Base-by-base conservation (phyloP, 2,329 filamentous ascomycete genomes). In the Apiospora phragmitis region DNA sequence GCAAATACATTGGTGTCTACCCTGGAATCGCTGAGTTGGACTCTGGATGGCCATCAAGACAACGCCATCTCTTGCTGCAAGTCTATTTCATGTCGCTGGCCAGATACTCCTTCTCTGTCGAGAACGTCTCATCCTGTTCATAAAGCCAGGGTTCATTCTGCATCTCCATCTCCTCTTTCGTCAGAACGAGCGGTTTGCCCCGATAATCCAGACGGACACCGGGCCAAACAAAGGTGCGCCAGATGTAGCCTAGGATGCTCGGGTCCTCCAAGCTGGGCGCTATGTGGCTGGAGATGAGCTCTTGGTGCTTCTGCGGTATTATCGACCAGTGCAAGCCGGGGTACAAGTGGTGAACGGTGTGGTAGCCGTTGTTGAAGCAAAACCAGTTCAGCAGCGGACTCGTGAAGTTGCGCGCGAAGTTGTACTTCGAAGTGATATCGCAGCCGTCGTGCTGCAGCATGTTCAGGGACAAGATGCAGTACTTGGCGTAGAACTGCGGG, bases 401-500 rank as follows among this genome's bases (percentile, higher is more conserved):
- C 12, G 71, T 72, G 38, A 72, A 72, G 65, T 72, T 72, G 35
- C 71, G 71, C 14, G 71, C 71, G 35, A 72, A 72, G 59, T 72
- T 72, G 69, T 72, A 72, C 65, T 67, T 70, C 12, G 71, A 72
- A 3, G 43, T 42, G 3, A 55, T 67, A 55, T 72, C 71, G 47
- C 71, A 72, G 9, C 71, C 71, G 21, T 72, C 71, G 18, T 72
- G 71, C 38, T 72, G 71, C 24, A 72, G 62, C 59, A 68, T 24
- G 24, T 72, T 72, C 4, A 72, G 9, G 1, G 67, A 67, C 38
- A 70, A 18, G 45, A 72, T 70, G 69, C 71, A 67, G 38, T 69
- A 70, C 43, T 72, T 72, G 7, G 71, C 69, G 42, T 72, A 72
- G 47, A 70, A 72, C 47, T 70, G 69, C 45, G 71, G 71, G 21